These are phyloP conservation scores for Gracilaria gracilis DNA, from an alignment of 23 red algal species.

Conservation along the genomic window DNA sequence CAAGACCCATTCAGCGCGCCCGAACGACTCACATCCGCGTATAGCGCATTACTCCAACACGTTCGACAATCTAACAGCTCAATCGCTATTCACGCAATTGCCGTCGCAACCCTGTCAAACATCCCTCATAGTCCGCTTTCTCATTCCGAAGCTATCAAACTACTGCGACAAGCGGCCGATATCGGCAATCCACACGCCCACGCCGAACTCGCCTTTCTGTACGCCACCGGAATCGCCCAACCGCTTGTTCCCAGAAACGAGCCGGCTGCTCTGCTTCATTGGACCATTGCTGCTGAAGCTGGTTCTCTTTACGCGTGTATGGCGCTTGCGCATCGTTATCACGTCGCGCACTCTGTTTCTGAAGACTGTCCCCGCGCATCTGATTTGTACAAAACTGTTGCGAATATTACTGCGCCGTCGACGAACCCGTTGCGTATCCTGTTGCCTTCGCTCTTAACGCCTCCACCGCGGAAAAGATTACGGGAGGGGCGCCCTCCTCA, in stretches of 20 bases:
- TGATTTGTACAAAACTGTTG: conserved; percentile 44
- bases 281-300: conserved; percentile 69
- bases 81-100: background rate
- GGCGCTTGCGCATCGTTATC: conserved; percentile 65
- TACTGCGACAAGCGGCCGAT: conserved; percentile 29
- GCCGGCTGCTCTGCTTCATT: conserved; percentile 57
- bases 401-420: background rate
- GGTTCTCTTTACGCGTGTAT: conserved; percentile 69
- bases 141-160: background rate
- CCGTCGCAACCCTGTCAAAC: conserved; percentile 34
- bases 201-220: conserved; percentile 75
- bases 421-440: background rate
- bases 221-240: conserved; percentile 64
- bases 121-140: background rate
- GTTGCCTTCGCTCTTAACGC: background rate
- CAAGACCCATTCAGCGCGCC: background rate
- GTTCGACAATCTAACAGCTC: background rate
- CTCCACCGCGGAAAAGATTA: background rate
- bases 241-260: conserved; percentile 12
- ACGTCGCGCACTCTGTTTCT: conserved; percentile 25
- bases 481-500: background rate
- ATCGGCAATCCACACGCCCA: conserved; percentile 74
- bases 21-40: background rate
- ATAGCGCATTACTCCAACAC: background rate
- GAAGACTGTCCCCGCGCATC: conserved; percentile 56